These are phyloP conservation scores for Graphiopsis chlorocephala DNA, from an alignment of 2,329 filamentous ascomycete species.

Conservation along the genomic window DNA sequence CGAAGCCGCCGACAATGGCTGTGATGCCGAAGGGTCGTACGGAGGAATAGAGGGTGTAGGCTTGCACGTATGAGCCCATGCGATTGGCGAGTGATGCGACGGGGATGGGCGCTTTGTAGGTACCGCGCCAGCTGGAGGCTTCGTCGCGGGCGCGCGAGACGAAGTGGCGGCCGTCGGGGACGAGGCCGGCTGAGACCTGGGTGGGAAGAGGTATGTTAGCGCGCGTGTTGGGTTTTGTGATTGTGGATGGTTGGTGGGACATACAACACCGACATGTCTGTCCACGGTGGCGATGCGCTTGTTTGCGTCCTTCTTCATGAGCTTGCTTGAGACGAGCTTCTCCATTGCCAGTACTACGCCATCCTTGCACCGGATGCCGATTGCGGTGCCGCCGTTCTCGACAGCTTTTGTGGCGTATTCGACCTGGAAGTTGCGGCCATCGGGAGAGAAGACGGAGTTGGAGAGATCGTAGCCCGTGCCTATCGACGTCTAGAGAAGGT, in stretches of 20 bases:
- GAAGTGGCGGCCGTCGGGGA: constrained; percentile 94
- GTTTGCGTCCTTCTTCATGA: constrained; percentile 92
- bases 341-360: constrained; percentile 94
- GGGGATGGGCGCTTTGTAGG: constrained; percentile 93
- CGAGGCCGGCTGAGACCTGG: constrained; percentile 90
- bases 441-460: constrained; percentile 99
- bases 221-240: neutral
- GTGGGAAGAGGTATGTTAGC: constrained; percentile 10
- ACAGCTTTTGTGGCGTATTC: constrained; percentile 99
- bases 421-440: constrained; percentile 96
- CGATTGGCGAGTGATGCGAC: constrained; percentile 83
- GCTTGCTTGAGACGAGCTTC: constrained; percentile 93
- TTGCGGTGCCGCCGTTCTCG: constrained; percentile 92
- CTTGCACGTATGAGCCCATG: constrained; percentile 94
- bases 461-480: constrained; percentile 98
- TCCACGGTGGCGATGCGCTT: constrained; percentile 96
- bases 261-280: constrained; percentile 86
- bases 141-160: constrained; percentile 92
- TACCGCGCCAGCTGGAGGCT: constrained; percentile 82
- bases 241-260: constrained; percentile 35
- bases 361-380: constrained; percentile 96
- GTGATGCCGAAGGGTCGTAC: constrained; percentile 97
- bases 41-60: constrained; percentile 94
- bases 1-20: constrained; percentile 89
- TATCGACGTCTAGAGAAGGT: constrained; percentile 81